Base-by-base conservation (phyloP, 805 yeast genomes). In the Lipomyces anomalus region DNA sequence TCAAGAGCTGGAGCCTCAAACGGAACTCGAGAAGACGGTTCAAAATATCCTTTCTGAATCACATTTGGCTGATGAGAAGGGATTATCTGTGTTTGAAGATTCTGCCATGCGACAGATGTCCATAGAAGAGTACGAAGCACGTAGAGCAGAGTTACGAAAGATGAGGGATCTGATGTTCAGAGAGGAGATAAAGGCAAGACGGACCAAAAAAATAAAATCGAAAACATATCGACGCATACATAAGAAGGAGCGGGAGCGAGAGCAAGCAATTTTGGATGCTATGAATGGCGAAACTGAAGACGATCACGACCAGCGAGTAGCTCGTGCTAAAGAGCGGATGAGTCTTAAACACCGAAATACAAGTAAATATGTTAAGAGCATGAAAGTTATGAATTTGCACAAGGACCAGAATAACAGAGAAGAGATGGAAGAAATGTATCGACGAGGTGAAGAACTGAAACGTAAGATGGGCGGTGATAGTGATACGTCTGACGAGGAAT, bases 141-240 rank as follows among this genome's bases (percentile, higher is more conserved):
- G 94, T 48, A 82, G 92, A 5, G 76, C 78, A 48, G 95, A 90
- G 66, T 72, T 90, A 56, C 76, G 97, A 56, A 67, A 84, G 60
- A 87, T 88, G 96, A 76, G 98, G 53, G 98, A 92, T 62, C 75
- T 90, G 52, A 86, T 90, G 95, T 92, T 88, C 69, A 75, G 97
- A 58, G 97, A 90, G 59, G 97, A 90, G 68, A 77, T 81, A 61
- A 82, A 85, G 60, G 89, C 97, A 6, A 88, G 78, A 65, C 76
- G 98, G 57, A 74, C 92, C 59, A 90, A 90, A 70, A 92, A 90
- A 69, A 92, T 92, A 65, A 92, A 92, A 65, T 87, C 96, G 32
- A 92, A 90, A 66, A 75, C 87, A 1, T 92, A 80, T 66, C 84
- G 85, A 58, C 82, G 84, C 62, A 82, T 89, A 43, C 80, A 84